These are phyloP conservation scores for Laetiporus sulphureus DNA, from an alignment of 1,284 basidiomycete genomes.

Conservation along the genomic window DNA sequence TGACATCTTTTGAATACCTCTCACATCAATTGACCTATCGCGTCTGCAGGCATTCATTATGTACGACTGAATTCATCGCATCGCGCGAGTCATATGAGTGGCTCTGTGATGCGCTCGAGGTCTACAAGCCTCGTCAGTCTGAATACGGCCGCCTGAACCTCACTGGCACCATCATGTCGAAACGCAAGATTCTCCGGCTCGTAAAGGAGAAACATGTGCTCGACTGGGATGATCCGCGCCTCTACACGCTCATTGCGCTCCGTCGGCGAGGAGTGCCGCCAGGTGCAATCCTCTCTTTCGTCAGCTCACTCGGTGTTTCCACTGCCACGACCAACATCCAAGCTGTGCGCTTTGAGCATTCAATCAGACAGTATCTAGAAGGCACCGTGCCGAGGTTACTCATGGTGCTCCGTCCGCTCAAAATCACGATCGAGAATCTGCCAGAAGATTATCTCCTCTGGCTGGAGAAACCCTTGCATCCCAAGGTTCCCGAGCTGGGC, in stretches of 20 bases:
- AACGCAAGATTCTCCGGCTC: conserved; percentile 90
- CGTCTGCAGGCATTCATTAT: conserved; percentile 81
- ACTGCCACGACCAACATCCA: conserved; percentile 84
- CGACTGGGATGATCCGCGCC: conserved; percentile 98
- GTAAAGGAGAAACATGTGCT: conserved; percentile 82
- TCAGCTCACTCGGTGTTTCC: conserved; percentile 90
- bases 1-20: not conserved
- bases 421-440: conserved; percentile 88
- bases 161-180: conserved; percentile 95
- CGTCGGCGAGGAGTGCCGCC: conserved; percentile 94
- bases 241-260: conserved; percentile 95
- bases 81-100: conserved; percentile 98
- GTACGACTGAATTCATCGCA: conserved; percentile 95
- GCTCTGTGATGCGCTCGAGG: conserved; percentile 94
- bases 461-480: conserved; percentile 91
- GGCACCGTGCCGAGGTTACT: conserved; percentile 83
- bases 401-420: conserved; percentile 90
- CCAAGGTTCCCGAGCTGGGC: conserved; percentile 89
- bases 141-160: conserved; percentile 94
- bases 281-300: conserved; percentile 90
- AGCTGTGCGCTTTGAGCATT: conserved; percentile 85
- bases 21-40: conserved; percentile 3
- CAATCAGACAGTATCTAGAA: conserved; percentile 88
- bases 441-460: conserved; percentile 80
- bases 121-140: conserved; percentile 98